Conservation (phyloP, 202 grass and related monocot species). For the Zizania palustris region DNA sequence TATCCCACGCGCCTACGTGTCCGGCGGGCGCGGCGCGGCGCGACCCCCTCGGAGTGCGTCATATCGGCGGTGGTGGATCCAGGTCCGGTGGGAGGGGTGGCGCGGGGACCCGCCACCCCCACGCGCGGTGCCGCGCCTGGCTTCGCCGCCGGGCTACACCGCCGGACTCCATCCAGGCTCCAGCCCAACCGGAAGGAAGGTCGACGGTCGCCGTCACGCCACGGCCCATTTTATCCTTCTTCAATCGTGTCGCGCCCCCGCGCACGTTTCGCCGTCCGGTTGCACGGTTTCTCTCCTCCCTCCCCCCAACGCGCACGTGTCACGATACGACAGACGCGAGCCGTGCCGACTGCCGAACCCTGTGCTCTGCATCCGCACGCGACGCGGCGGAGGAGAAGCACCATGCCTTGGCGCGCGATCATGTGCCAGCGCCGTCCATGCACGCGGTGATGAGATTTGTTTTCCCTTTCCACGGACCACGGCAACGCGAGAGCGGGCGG, state of each 20-base stretch:
- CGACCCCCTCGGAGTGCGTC: constrained; percentile 24
- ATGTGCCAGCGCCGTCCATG: neutral
- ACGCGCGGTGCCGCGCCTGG: neutral
- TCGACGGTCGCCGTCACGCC: constrained; percentile 46
- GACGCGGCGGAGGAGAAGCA: neutral
- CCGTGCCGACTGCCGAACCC: too few relatives aligned
- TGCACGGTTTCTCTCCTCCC: neutral
- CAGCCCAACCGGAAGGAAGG: neutral
- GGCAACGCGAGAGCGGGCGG: neutral
- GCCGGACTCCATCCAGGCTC: neutral
- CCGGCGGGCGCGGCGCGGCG: constrained; percentile 29
- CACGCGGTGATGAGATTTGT: neutral
- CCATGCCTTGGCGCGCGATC: neutral
- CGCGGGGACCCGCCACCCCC: too few relatives aligned
- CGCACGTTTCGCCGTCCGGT: constrained; percentile 5
- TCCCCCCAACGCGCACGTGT: neutral
- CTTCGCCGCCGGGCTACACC: neutral
- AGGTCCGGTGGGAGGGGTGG: constrained; percentile 56
- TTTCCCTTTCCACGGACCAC: neutral
- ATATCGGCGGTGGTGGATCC: constrained; percentile 44
- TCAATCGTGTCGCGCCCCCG: constrained; percentile 5
- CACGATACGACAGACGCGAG: neutral
- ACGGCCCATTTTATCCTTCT: neutral
- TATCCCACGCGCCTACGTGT: constrained; percentile 41
- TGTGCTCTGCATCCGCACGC: too few relatives aligned